Evolutionary conservation across 2,329 filamentous ascomycete genomes (phyloP).

Genomic region (Hymenoscyphus albidus): DNA sequence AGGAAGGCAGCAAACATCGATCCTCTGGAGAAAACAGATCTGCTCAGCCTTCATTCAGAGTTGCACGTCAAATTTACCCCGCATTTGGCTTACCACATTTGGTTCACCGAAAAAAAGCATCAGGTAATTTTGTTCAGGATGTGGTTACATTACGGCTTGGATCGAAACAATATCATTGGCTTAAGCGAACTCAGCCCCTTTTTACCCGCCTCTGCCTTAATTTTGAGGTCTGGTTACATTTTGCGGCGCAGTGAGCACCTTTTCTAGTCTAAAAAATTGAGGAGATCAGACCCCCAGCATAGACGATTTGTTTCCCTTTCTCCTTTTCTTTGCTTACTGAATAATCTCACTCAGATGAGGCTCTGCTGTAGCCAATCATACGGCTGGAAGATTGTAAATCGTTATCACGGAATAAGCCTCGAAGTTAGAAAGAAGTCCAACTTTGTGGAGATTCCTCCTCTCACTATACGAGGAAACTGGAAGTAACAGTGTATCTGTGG

Average conservation of each 20-base stretch:
- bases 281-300: not conserved
- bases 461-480: no score
- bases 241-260: not conserved
- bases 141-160: not conserved
- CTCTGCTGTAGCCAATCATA: not conserved
- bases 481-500: no score
- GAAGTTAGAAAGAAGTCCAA: no score
- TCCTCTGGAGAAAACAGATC: not conserved
- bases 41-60: not conserved
- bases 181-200: not conserved
- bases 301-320: not conserved
- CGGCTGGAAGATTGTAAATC: not conserved
- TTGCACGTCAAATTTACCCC: not conserved
- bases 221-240: not conserved
- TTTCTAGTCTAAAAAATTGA: not conserved
- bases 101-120: not conserved
- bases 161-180: not conserved
- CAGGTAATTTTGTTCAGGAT: not conserved
- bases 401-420: not conserved
- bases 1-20: not conserved
- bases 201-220: not conserved
- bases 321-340: not conserved
- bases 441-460: no score
- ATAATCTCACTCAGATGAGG: not conserved
- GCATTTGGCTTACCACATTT: not conserved